A percentile compares a stretch with the other conserved stretches of the same genome.
These are phyloP conservation scores for Daucus carota DNA, from an alignment of 129 eudicot species.

Conservation along the genomic window DNA sequence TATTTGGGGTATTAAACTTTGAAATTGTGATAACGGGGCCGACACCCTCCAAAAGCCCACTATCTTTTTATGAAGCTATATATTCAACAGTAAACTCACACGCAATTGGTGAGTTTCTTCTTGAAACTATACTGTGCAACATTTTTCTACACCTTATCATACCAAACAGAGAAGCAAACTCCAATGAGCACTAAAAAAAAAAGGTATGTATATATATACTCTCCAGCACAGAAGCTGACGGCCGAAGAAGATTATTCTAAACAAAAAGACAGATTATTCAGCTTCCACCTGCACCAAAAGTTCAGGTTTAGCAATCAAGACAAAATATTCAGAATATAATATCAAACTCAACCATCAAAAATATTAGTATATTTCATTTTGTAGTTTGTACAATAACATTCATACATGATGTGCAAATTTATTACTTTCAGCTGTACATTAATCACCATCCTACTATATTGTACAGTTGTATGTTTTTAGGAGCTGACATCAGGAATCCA, in stretches of 20 bases:
- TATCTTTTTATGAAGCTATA: neutral
- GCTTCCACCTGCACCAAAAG: conserved; percentile 46
- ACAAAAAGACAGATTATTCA: conserved; percentile 16
- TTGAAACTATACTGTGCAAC: neutral
- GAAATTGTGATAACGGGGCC: too few relatives aligned
- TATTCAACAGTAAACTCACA: neutral
- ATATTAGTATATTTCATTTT: neutral
- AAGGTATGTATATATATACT: conserved; percentile 14
- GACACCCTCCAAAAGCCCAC: too few relatives aligned
- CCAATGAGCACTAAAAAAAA: neutral
- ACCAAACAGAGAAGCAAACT: neutral
- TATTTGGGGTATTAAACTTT: too few relatives aligned
- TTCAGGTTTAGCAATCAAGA: conserved; percentile 2
- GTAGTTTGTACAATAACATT: neutral
- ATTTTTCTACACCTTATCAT: neutral
- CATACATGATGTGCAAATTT: neutral
- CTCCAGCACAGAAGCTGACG: conserved; percentile 18
- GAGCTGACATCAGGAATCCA: neutral
- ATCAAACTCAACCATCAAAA: neutral
- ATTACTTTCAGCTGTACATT: neutral
- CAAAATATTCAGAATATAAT: neutral
- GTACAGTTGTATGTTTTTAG: neutral
- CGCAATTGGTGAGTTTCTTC: neutral
- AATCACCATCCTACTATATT: neutral
- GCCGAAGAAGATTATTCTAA: conserved; percentile 20